Base-by-base conservation (phyloP, 2,329 filamentous ascomycete species). In the Dactylellina drechsleri region DNA sequence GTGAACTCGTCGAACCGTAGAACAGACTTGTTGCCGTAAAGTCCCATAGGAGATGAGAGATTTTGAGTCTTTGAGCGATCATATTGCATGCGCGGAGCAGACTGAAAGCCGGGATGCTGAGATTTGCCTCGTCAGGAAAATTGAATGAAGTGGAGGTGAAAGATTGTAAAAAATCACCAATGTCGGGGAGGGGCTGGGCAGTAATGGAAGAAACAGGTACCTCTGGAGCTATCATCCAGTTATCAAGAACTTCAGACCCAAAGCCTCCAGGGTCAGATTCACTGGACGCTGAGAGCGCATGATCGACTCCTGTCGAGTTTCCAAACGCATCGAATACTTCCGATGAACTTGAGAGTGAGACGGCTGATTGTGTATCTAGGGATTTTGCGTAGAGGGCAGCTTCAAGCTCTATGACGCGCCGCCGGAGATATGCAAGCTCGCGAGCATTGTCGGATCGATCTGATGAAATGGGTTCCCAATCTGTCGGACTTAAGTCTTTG, bases 1-100 rank as follows among this genome's bases (percentile, higher is more conserved):
- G 58, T 59, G 40, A 45, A 75, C 52, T 75, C 71, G 59, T 75
- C 64, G 58, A 59, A 75, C 65, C 64, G 71, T 53, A 75, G 26
- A 64, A 68, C 64, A 47, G 71, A 75, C 58, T 75, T 75, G 71
- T 75, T 75, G 53, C 71, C 58, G 71, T 75, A 75, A 64, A 75
- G 71, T 59, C 45, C 71, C 54, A 75, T 43, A 62, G 71, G 12
- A 64, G 71, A 65, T 59, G 71, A 57, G 26, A 68, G 43, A 66
- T 57, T 60, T 67, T 75, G 71, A 65, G 71, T 40, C 64, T 75
- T 75, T 65, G 71, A 58, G 58, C 68, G 68, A 66, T 66, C 28
- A 52, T 58, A 74, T 36, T 66, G 68, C 54, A 74, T 31, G 49
- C 71, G 71, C 58, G 71, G 58, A 64, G 64, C 50, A 68, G 71